Base-by-base conservation (phyloP, 176 grass and related monocot genomes). In the Oryza punctata region DNA sequence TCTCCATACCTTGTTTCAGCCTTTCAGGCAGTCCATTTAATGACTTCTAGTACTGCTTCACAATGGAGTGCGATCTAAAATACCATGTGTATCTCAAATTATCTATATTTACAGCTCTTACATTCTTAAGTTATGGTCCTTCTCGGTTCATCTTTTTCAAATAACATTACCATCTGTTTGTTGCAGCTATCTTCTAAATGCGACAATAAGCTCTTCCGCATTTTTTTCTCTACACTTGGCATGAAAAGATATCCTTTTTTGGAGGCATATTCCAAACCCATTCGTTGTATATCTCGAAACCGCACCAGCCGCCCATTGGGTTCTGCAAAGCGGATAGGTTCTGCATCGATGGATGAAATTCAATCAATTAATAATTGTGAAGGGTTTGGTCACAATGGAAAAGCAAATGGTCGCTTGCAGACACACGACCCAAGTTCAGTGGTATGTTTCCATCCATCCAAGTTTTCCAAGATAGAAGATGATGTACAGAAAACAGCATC, bases 121-220 rank as follows among this genome's bases (percentile, higher is more conserved):
- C 9, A 38, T 49, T 32, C 67, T 60, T 19, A 80, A 78, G 30
- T 37, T 72, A 60, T 46, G 38, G 2, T 67, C 33, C 38, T 81
- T 59, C 21, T 82, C 12, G 15, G 29, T 80, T 63, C 28, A 79
- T 86, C 54, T 73, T 84, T 84, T 77, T 77, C 59, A 26, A 26
- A 52, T 81, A 40, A 80, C 27, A 81, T 68, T 4, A 70, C 50
- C 45, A 30, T 80, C 67, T 75, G 32, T 73, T 88, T 78, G 68
- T 87, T 83, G n/a, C 93, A 96, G 93, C 83, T 98, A 45, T 96
- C 96, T 87, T 98, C 96, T 40, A 98, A 98, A 94, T 98, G 79
- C 25, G 96, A 98, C 85, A 94, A 98, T 80, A 91, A 94, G 93
- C 81, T 98, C 41, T 98, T 98, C 74, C 87, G 89, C 77, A 85